A percentile compares a stretch with the other conserved stretches of the same genome.
phyloP scores from a whole-genome alignment of 441 rosid species.

The Lagerstroemia fauriei region DNA sequence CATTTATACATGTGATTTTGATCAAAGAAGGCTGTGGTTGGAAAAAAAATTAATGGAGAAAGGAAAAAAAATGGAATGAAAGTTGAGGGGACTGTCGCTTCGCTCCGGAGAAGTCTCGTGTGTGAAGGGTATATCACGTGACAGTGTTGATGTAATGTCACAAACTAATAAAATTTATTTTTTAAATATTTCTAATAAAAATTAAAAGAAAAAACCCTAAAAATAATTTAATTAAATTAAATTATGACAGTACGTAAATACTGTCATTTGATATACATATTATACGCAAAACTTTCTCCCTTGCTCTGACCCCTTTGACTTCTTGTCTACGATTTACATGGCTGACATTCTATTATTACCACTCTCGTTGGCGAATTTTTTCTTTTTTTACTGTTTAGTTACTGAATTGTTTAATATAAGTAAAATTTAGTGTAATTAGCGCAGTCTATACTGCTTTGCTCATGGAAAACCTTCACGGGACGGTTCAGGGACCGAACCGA shows the following conservation, averaged over 20 bases:
- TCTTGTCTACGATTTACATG: conserved; percentile 57
- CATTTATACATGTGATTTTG: background rate
- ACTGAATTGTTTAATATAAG: background rate
- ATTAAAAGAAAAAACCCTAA: too few species aligned
- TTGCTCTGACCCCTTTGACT: conserved; percentile 59
- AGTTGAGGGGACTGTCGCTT: background rate
- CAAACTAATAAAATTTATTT: too few species aligned
- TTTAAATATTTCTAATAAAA: too few species aligned
- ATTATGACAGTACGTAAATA: too few species aligned
- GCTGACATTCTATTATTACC: conserved; percentile 41
- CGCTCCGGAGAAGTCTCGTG: too few species aligned
- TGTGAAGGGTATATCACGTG: too few species aligned
- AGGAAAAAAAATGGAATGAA: conserved; percentile 35
- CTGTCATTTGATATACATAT: too few species aligned
- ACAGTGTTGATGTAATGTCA: too few species aligned
- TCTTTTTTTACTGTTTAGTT: background rate
- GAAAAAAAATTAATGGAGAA: background rate
- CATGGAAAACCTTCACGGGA: background rate
- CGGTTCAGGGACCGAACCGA: background rate
- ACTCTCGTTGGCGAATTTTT: conserved; percentile 31
- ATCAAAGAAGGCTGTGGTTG: background rate
- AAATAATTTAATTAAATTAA: too few species aligned
- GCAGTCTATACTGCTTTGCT: too few species aligned
- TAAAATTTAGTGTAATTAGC: too few species aligned
- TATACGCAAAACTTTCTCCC: too few species aligned